These are phyloP conservation scores for Westerdykella aurantiaca DNA, from an alignment of 2,329 filamentous ascomycete genomes.

Conservation along the genomic window DNA sequence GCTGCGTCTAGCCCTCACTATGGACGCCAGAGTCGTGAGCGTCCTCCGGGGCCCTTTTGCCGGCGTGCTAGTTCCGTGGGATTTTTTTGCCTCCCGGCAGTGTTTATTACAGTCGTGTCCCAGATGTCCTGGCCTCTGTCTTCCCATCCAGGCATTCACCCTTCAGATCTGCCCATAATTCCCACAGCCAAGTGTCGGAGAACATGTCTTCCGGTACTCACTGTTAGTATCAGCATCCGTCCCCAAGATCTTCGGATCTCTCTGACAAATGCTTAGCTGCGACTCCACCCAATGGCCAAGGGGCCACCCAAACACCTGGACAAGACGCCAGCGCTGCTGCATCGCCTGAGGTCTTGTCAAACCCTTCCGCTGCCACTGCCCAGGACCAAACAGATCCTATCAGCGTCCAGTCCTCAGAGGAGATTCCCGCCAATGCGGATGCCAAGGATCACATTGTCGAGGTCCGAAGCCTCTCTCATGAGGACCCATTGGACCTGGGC, in stretches of 20 bases:
- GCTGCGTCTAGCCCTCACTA: constrained; percentile 1
- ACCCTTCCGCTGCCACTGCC: constrained; percentile 15
- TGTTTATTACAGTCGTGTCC: constrained; percentile 31
- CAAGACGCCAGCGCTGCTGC: constrained; percentile 17
- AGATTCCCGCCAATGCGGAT: constrained; percentile 11
- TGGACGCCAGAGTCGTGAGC: constrained; percentile 1
- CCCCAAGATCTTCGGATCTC: constrained; percentile 9
- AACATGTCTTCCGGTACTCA: constrained; percentile 29
- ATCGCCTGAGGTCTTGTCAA: constrained; percentile 17
- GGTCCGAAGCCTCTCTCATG: constrained; percentile 14
- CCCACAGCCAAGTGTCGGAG: constrained; percentile 15
- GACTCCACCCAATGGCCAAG: constrained; percentile 23
- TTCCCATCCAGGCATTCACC: constrained; percentile 20
- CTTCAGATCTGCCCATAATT: constrained; percentile 17
- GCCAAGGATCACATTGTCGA: constrained; percentile 17
- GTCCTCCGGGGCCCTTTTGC: constrained; percentile 5
- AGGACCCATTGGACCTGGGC: constrained; percentile 35
- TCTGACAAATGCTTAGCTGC: constrained; percentile 28
- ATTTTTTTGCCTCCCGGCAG: constrained; percentile 13
- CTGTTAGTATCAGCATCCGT: constrained; percentile 22
- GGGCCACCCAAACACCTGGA: constrained; percentile 22
- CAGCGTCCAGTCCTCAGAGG: constrained; percentile 16
- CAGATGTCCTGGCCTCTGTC: constrained; percentile 16
- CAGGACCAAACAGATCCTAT: constrained; percentile 22
- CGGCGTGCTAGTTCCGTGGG: constrained; percentile 4